phyloP scores from a whole-genome alignment of 2,329 filamentous ascomycete species.

The Lasiodiplodia gonubiensis region DNA sequence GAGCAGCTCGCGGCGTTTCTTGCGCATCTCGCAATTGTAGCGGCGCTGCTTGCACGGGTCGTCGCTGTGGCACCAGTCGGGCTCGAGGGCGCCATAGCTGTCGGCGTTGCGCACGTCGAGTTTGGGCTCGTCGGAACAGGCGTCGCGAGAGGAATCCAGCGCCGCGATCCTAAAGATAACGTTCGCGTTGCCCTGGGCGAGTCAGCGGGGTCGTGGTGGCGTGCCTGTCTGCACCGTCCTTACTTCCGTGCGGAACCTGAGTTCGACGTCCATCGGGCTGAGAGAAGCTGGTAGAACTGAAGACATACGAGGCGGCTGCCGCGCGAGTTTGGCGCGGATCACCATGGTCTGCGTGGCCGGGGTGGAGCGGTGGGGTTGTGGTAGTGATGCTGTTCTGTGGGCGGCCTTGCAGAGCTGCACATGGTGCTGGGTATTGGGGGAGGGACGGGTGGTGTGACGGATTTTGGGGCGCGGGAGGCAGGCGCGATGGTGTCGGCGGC shows the following conservation, averaged over 20 bases:
- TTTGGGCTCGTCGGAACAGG: not conserved
- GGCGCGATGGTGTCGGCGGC: constrained; percentile 24
- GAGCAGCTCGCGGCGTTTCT: constrained; percentile 12
- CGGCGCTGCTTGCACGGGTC: constrained; percentile 8
- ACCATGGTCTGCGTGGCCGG: constrained; percentile 29
- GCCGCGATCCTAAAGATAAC: constrained; percentile 27
- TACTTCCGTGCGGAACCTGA: constrained; percentile 28
- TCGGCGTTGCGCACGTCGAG: constrained; percentile 3
- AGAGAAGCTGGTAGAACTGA: constrained; percentile 17
- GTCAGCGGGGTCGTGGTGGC: constrained; percentile 2
- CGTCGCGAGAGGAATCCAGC: not conserved
- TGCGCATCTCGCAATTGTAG: constrained; percentile 24
- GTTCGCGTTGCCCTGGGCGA: constrained; percentile 27
- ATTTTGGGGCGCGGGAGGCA: constrained; percentile 12
- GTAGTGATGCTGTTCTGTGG: constrained; percentile 19
- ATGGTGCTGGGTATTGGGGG: constrained; percentile 28
- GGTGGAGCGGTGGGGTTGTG: constrained; percentile 27
- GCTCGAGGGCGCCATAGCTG: constrained; percentile 16
- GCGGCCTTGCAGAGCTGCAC: constrained; percentile 33
- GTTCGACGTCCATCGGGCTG: constrained; percentile 24
- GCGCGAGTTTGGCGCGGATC: constrained; percentile 26
- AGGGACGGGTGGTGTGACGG: constrained; percentile 17
- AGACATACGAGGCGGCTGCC: constrained; percentile 26
- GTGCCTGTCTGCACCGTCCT: constrained; percentile 20
- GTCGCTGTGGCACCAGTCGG: constrained; percentile 28